Percentiles rank a stretch among this genome's conserved stretches.
These are phyloP conservation scores for Beauveria caledonica DNA, from an alignment of 2,329 filamentous ascomycete species.

Conservation along the genomic window DNA sequence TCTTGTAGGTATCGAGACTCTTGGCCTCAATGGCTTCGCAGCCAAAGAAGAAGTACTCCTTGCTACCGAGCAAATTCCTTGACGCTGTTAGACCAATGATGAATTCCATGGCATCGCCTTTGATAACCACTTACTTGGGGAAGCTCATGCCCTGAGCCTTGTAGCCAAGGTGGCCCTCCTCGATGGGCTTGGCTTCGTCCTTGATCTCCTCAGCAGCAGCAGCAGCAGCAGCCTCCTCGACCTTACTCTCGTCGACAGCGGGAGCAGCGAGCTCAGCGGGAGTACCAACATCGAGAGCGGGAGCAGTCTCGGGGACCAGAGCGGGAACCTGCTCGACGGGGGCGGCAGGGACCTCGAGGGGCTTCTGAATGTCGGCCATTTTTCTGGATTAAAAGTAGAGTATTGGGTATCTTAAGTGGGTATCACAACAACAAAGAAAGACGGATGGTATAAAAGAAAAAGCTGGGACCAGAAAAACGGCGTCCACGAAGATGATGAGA, in stretches of 20 bases:
- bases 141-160: slow-evolving; percentile 74
- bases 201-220: slow-evolving; percentile 32
- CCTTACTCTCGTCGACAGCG: slow-evolving; percentile 29
- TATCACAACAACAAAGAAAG: slow-evolving; percentile 44
- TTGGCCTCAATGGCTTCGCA: slow-evolving; percentile 65
- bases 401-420: slow-evolving; percentile 31
- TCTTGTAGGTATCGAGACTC: slow-evolving; percentile 68
- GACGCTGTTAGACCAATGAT: background rate
- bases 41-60: slow-evolving; percentile 89
- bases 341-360: slow-evolving; percentile 51
- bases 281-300: slow-evolving; percentile 22
- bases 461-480: slow-evolving; percentile 26
- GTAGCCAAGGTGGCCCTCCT: slow-evolving; percentile 80
- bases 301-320: slow-evolving; percentile 19
- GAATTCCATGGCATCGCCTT: background rate
- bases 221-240: slow-evolving; percentile 32
- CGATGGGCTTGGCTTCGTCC: slow-evolving; percentile 58
- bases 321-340: slow-evolving; percentile 31
- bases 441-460: slow-evolving; percentile 32
- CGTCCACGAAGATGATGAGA: slow-evolving; percentile 26
- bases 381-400: slow-evolving; percentile 33
- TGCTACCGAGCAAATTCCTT: slow-evolving; percentile 82
- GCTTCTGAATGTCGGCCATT: slow-evolving; percentile 71
- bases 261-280: slow-evolving; percentile 35
- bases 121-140: slow-evolving; percentile 64